A percentile compares a stretch with the other conserved stretches of the same genome.
phyloP scores from a whole-genome alignment of 2,329 filamentous ascomycete species.

The Coniochaeta hoffmannii region DNA sequence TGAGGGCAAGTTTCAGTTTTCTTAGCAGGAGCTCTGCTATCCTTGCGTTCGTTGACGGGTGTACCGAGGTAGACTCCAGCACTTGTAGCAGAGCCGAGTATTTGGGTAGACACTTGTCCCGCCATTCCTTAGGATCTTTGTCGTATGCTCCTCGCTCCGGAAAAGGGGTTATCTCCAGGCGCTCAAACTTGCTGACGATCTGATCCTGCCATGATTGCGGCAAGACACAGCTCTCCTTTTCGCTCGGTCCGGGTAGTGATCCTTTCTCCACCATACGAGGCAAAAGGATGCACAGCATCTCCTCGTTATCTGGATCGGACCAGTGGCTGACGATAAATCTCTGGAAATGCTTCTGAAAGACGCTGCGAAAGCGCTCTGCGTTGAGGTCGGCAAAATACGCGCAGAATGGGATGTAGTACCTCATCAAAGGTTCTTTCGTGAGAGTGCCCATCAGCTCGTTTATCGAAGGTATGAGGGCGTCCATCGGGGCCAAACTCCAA shows the following conservation, averaged over 20 bases:
- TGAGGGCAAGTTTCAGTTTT: conserved; percentile 58
- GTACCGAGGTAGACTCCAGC: conserved; percentile 52
- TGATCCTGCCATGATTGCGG: conserved; percentile 66
- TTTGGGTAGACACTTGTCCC: conserved; percentile 56
- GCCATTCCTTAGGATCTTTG: conserved; percentile 55
- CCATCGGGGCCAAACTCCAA: conserved; percentile 71
- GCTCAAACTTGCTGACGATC: conserved; percentile 63
- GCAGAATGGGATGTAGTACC: conserved; percentile 79
- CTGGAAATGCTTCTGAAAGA: conserved; percentile 78
- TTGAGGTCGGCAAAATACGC: conserved; percentile 71
- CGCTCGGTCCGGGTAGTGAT: conserved; percentile 44
- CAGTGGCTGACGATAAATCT: conserved; percentile 73
- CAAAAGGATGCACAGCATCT: conserved; percentile 60
- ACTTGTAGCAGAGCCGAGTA: conserved; percentile 61
- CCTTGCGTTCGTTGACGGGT: conserved; percentile 58
- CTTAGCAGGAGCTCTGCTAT: conserved; percentile 58
- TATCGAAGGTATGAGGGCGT: conserved; percentile 66
- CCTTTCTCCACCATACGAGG: conserved; percentile 53
- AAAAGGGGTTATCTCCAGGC: conserved; percentile 56
- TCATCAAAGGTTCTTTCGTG: conserved; percentile 56
- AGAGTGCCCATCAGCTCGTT: conserved; percentile 58
- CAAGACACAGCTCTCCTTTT: conserved; percentile 47
- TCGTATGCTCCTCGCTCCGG: conserved; percentile 56
- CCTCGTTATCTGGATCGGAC: conserved; percentile 57
- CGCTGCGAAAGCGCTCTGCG: conserved; percentile 62